Evolutionary conservation across 2,329 filamentous ascomycete genomes (phyloP), one percentile per base, ranked within the genome.

Genomic region (Anthostomella pinea): DNA sequence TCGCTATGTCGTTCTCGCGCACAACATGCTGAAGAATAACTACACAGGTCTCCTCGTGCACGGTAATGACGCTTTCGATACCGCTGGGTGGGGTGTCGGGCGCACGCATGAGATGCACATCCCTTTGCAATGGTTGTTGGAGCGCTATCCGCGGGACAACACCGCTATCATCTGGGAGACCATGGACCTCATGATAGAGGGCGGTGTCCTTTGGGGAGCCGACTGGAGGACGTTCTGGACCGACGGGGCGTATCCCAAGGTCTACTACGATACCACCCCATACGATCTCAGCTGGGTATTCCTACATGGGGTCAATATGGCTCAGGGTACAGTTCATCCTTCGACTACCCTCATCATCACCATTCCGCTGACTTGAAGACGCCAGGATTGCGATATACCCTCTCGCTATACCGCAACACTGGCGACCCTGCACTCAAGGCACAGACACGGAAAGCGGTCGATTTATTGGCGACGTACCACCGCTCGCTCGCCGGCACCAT

Each of bases 1-100:
- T 43, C 60, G 56, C 11, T 79, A 75, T 46, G 57, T 73, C 23
- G 49, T 56, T 3, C 53, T 79, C 3, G 68, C 70, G 50, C 64
- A 78, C 45, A 53, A 52, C 18, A 80, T 81, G 75, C 62, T 80
- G 10, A 58, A 62, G 31, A 57, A 76, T 35, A 66, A 76, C 44
- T 68, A 67, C 28, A 66, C 65, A 2, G 75, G 76, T 0, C 68
- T 73, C 36, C 56, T 71, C 11, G 62, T 61, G 35, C 67, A 69
- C 17, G 52, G 58, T 2, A 62, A 64, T 3, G 65, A 70, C 35
- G 49, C 59, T 9, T 65, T 71, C 18, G 62, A 67, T 36, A 43
- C 48, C 38, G 56, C 47, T 50, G 55, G 49, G 28, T 53, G 48
- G 51, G 63, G 62, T 30, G 49, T 41, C 25, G 56, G 49, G 11